Evolutionary conservation across 768 basidiomycete species (phyloP).

Genomic region (Filobasidium wieringae): DNA sequence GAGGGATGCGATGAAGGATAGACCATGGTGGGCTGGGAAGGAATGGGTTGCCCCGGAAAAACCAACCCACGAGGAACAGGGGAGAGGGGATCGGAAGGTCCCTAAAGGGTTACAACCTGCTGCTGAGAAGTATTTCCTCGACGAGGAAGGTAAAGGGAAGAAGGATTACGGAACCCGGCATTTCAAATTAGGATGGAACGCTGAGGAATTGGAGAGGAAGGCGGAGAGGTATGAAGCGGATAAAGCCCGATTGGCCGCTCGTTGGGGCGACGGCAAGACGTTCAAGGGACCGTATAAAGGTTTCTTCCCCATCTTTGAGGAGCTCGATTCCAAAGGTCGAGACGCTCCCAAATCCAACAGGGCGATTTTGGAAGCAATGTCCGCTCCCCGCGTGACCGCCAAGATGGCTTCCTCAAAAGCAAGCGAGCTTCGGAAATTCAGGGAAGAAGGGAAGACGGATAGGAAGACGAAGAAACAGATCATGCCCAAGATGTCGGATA

Average conservation of each 20-base stretch:
- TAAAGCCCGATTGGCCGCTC: neutral
- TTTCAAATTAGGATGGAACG: conserved; percentile 7
- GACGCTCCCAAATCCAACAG: neutral
- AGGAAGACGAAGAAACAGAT: neutral
- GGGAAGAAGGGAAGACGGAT: neutral
- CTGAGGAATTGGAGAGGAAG: neutral
- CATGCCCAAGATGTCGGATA: neutral
- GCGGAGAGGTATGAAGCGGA: conserved; percentile 8
- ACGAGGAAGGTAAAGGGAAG: neutral
- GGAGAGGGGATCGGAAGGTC: neutral
- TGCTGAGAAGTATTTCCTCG: neutral
- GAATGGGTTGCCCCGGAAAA: neutral
- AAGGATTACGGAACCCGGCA: neutral
- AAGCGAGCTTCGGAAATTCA: neutral
- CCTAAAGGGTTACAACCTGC: neutral
- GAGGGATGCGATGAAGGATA: conserved; percentile 3
- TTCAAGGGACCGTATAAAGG: neutral
- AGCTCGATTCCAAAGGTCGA: neutral
- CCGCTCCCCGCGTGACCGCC: neutral
- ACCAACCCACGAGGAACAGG: neutral
- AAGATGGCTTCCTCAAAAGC: neutral
- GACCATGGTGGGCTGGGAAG: conserved; percentile 11
- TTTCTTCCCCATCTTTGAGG: neutral
- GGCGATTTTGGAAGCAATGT: neutral
- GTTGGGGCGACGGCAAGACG: neutral